A percentile compares a stretch with the other conserved stretches of the same genome.
Conservation (phyloP, 2,329 filamentous ascomycete genomes). For the Aureobasidium sp. region DNA sequence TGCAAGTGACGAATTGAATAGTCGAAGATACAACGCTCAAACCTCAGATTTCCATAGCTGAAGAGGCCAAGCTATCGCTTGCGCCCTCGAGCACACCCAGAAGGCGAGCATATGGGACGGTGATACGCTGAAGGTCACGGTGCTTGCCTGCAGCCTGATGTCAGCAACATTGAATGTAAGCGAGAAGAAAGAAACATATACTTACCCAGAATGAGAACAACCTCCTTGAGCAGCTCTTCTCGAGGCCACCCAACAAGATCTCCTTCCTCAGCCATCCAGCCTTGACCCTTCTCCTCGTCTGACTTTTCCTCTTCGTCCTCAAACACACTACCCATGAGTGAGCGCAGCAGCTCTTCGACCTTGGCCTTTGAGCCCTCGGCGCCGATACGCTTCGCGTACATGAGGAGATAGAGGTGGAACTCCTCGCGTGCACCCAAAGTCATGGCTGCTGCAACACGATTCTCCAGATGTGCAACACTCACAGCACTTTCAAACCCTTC, state of each 20-base stretch:
- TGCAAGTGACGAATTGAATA: background rate
- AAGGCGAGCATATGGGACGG: conserved; percentile 88
- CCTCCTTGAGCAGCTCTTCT: conserved; percentile 77
- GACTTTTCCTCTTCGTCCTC: conserved; percentile 47
- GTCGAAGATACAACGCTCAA: background rate
- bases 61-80: background rate
- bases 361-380: conserved; percentile 81
- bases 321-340: conserved; percentile 63
- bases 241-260: conserved; percentile 86
- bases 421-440: conserved; percentile 81
- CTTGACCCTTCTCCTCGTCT: conserved; percentile 34
- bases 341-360: conserved; percentile 84
- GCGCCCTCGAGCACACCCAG: conserved; percentile 48
- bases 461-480: conserved; percentile 91
- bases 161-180: background rate
- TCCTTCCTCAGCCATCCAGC: conserved; percentile 59
- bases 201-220: conserved; percentile 86
- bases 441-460: conserved; percentile 80
- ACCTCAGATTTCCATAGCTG: conserved; percentile 5
- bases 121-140: conserved; percentile 84
- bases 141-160: conserved; percentile 64
- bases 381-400: conserved; percentile 94
- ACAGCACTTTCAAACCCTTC: conserved; percentile 86
- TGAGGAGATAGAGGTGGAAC: conserved; percentile 89
- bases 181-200: conserved; percentile 17